Evolutionary conservation across 306 rosid species (phyloP).

Genomic region (Astragalus membranaceus): DNA sequence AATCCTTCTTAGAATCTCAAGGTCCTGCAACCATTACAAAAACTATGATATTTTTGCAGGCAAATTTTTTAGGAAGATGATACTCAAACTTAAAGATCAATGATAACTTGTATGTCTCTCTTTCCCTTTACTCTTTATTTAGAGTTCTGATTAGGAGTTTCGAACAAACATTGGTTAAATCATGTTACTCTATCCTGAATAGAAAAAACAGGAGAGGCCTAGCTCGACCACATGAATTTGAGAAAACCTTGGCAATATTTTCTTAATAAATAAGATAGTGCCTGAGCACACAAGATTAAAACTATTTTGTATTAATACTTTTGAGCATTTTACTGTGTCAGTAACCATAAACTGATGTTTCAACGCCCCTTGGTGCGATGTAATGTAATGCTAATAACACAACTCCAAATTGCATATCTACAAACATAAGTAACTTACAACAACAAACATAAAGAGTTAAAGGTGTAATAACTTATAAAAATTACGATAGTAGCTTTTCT

Average conservation of each 20-base stretch:
- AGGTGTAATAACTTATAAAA: background rate
- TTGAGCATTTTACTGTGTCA: background rate
- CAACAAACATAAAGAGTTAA: background rate
- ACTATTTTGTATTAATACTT: background rate
- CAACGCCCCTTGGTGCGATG: background rate
- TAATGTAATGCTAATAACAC: background rate
- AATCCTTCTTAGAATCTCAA: slow-evolving; percentile 71
- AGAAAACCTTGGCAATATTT: background rate
- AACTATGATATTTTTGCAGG: background rate
- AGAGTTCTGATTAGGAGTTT: background rate
- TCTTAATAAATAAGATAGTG: background rate
- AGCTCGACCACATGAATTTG: background rate
- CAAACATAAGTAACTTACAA: background rate
- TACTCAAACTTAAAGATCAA: background rate
- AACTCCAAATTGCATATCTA: background rate
- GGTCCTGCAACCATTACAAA: slow-evolving; percentile 50
- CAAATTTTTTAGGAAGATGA: background rate
- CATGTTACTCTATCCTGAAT: background rate
- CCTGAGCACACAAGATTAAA: background rate
- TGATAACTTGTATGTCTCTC: background rate
- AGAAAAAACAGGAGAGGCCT: background rate
- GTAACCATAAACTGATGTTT: background rate
- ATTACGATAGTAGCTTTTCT: background rate
- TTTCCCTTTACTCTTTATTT: background rate
- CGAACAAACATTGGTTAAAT: background rate